Conservation (phyloP, 225 moss, liverwort and hornwort species). For the Straminergon stramineum region DNA sequence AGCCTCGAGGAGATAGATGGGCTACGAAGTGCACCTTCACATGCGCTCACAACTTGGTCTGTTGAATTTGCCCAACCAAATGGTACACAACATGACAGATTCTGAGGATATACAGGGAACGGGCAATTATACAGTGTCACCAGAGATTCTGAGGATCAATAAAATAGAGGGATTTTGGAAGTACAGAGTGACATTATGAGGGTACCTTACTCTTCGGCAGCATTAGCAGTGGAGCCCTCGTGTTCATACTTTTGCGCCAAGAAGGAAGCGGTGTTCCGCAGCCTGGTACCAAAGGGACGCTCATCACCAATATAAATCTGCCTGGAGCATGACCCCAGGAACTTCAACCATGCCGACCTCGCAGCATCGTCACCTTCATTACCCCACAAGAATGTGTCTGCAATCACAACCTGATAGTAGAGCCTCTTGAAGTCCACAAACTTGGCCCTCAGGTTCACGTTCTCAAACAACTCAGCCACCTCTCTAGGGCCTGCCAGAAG, state of each 20-base stretch:
- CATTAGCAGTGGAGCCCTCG: not conserved
- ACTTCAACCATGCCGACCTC: conserved; percentile 15
- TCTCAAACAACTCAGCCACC: conserved; percentile 20
- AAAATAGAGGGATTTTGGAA: not conserved
- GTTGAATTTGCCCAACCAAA: not conserved
- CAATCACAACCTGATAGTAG: conserved; percentile 27
- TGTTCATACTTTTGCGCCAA: conserved; percentile 35
- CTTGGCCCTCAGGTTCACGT: conserved; percentile 27
- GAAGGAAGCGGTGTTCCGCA: conserved; percentile 40
- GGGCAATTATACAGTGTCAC: not conserved
- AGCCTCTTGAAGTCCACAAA: conserved; percentile 29
- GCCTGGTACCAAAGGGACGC: conserved; percentile 39
- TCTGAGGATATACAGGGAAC: not conserved
- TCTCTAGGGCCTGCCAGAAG: conserved; percentile 11
- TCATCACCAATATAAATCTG: conserved; percentile 40
- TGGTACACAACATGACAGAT: not conserved
- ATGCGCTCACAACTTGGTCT: not conserved
- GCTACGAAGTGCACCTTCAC: not conserved
- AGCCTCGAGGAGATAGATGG: not conserved
- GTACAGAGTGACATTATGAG: not conserved
- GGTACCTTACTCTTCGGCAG: not conserved
- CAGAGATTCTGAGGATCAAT: not conserved
- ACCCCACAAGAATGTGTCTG: conserved; percentile 38
- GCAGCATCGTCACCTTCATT: conserved; percentile 24
- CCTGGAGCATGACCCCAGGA: conserved; percentile 22